These are phyloP conservation scores for Malus orientalis DNA, from an alignment of 306 rosid genomes.

Conservation along the genomic window DNA sequence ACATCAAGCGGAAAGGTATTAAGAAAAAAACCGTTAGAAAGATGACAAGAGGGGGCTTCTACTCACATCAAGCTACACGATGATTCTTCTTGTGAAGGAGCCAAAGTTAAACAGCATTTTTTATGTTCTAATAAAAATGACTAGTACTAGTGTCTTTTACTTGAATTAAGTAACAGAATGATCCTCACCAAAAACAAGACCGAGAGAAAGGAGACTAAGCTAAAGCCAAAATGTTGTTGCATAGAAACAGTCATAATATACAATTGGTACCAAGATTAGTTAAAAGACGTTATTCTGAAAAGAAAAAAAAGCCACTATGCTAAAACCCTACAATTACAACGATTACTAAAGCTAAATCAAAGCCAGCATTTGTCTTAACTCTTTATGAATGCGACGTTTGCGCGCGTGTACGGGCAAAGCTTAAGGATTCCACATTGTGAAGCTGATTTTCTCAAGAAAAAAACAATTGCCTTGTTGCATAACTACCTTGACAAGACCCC, in stretches of 20 bases:
- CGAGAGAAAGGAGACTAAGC: too few relatives aligned
- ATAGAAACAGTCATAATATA: not conserved
- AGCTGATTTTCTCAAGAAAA: not conserved
- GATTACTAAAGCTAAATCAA: not conserved
- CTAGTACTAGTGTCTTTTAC: too few relatives aligned
- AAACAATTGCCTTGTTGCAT: not conserved
- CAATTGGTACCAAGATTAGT: not conserved
- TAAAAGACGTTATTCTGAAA: not conserved
- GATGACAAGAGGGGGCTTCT: too few relatives aligned
- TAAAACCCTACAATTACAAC: not conserved
- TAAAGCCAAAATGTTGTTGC: not conserved
- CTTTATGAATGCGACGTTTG: too few relatives aligned
- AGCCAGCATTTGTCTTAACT: too few relatives aligned
- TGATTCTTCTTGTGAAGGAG: too few relatives aligned
- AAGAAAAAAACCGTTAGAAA: not conserved
- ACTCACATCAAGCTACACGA: too few relatives aligned
- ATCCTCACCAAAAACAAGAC: too few relatives aligned
- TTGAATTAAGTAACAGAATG: too few relatives aligned
- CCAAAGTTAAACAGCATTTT: too few relatives aligned
- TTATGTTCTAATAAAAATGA: too few relatives aligned
- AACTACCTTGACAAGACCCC: constrained; percentile 4
- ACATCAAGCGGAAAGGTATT: not conserved
- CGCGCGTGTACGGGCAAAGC: not conserved
- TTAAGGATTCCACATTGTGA: too few relatives aligned
- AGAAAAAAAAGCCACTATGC: not conserved